phyloP scores from a whole-genome alignment of 75 land plant species.

The Picea sitchensis region DNA sequence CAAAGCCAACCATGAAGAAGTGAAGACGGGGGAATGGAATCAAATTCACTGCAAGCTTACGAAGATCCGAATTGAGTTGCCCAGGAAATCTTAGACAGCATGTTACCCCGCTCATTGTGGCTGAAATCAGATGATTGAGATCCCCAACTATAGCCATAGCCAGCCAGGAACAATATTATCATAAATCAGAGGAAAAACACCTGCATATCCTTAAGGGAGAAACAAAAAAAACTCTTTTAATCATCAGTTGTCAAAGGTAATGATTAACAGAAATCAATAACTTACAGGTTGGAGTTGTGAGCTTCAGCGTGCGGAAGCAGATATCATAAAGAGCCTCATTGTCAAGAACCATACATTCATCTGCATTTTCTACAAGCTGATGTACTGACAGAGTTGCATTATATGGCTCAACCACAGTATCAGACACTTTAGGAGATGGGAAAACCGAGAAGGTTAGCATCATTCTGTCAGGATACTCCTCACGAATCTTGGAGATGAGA shows the following conservation, averaged over 20 bases:
- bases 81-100: constrained; percentile 62
- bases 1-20: constrained; percentile 60
- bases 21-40: constrained; percentile 63
- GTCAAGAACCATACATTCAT: constrained; percentile 54
- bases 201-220: background rate
- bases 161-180: background rate
- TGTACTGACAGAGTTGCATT: constrained; percentile 46
- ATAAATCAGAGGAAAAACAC: background rate
- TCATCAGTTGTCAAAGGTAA: background rate
- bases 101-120: constrained; percentile 70
- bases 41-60: constrained; percentile 48
- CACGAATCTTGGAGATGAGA: constrained; percentile 37
- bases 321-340: constrained; percentile 45
- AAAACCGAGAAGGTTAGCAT: constrained; percentile 37
- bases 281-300: constrained; percentile 25
- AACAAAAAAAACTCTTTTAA: background rate
- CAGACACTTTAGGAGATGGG: constrained; percentile 49
- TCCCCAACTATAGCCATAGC: constrained; percentile 42
- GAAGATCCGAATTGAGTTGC: constrained; percentile 39
- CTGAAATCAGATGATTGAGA: constrained; percentile 60
- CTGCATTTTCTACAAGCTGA: constrained; percentile 41
- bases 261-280: background rate
- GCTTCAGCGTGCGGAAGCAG: constrained; percentile 46
- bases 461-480: constrained; percentile 39
- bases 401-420: background rate